These are phyloP conservation scores for Daldinia bambusicola DNA, from an alignment of 495 filamentous ascomycete species.

Conservation along the genomic window DNA sequence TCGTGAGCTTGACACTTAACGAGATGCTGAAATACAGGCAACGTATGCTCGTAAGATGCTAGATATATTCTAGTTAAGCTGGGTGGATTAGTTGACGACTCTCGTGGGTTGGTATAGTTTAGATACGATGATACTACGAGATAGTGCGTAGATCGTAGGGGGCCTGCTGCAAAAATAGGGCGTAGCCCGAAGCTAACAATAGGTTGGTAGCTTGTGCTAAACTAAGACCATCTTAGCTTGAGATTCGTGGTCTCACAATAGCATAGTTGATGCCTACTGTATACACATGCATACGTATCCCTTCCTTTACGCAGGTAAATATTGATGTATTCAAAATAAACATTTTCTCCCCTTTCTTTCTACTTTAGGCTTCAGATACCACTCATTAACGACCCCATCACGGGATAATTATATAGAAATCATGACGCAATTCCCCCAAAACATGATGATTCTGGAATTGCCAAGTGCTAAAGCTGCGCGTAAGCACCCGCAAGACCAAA, in stretches of 20 bases:
- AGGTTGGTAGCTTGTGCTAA: conserved; percentile 26
- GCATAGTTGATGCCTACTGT: not conserved
- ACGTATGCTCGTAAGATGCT: conserved; percentile 4
- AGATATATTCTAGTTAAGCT: not conserved
- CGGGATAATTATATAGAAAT: conserved; percentile 9
- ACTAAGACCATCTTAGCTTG: conserved; percentile 30
- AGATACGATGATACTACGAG: conserved; percentile 18
- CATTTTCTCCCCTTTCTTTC: not conserved
- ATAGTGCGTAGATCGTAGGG: conserved; percentile 19
- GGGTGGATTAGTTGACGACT: not conserved
- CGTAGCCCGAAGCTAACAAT: conserved; percentile 36
- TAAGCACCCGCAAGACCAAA: conserved; percentile 36
- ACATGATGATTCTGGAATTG: conserved; percentile 19
- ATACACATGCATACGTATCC: conserved; percentile 1
- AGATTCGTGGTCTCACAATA: conserved; percentile 10
- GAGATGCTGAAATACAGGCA: not conserved
- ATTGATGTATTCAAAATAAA: conserved; percentile 1
- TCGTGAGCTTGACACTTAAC: not conserved
- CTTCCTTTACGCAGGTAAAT: not conserved
- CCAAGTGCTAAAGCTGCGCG: conserved; percentile 21
- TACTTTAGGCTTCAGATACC: not conserved
- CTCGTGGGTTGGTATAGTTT: conserved; percentile 1
- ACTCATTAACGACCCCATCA: not conserved
- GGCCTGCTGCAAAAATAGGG: conserved; percentile 37
- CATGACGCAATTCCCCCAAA: conserved; percentile 37